Base-by-base conservation (phyloP, 257 asterid species). In the Forsythia viridissima region DNA sequence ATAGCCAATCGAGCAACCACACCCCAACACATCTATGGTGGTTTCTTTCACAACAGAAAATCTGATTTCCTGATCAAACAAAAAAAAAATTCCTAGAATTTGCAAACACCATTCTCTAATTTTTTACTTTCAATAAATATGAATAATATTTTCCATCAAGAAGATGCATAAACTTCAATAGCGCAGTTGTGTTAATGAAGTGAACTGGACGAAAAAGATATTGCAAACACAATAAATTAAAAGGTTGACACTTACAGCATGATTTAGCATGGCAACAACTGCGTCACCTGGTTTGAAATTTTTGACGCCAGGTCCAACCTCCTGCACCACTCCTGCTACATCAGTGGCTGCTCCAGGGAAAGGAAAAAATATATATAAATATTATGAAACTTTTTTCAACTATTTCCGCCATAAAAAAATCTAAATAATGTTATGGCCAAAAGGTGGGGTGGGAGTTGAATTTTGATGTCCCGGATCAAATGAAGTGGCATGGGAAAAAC, bases 321-420 rank as follows among this genome's bases (percentile, higher is more conserved):
- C 93, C 16, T 87, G 83, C 8, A 91, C 87, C 80, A 88, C 93
- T 80, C 96, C 97, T 18, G 91, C 89, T 70, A 90, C 92, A 79
- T 91, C 94, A 69, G 84, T 73, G 52, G 85, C 91, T 93, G 84
- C 59, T 48, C 75, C 86, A 80, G 68, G 38, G 16, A 20, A 59
- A 70, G 55, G n/a, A 21, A 24, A 73, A 42, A 48, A 13, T 6
- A 8, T 20, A 63, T 63, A 9, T 52, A 63, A 63, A 63, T 61
- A 24, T 20, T 61, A 24, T 0, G 69, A 61, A 55, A 20, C 38
- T 21, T 4, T 21, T 61, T 61, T 20, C 18, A 10, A 8, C 36
- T 61, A 21, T 61, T 21, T 21, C 68, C 13, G 4, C 0, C 69
- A 7, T 20, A 20, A 24, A 59, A 51, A 24, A 8, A 61, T 61